Percentiles rank a stretch among this genome's conserved stretches.
phyloP scores from a whole-genome alignment of 441 rosid species.

The Syzygium malaccense region DNA sequence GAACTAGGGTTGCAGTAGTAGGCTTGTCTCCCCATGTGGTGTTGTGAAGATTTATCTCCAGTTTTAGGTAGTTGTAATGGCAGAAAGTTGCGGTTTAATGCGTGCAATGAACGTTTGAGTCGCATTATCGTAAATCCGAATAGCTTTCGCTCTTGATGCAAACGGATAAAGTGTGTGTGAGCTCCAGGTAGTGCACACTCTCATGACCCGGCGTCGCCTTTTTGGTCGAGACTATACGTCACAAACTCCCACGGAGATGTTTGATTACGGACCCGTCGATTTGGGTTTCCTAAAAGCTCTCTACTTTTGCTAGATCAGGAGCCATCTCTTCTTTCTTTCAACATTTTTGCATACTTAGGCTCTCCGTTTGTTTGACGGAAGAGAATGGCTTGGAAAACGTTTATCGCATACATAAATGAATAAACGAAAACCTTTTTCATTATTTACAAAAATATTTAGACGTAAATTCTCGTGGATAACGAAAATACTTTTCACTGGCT shows the following conservation, averaged over 20 bases:
- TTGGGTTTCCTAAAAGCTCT: not conserved
- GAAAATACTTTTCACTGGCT: no score
- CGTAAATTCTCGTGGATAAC: no score
- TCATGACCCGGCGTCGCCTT: fast-evolving
- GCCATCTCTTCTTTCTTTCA: not conserved
- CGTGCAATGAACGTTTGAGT: not conserved
- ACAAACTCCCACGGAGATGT: not conserved
- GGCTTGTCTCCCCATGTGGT: not conserved
- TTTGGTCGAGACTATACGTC: not conserved
- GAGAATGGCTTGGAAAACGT: no score
- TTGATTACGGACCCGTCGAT: not conserved
- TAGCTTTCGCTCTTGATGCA: not conserved
- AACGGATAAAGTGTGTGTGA: not conserved
- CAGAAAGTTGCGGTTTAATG: not conserved
- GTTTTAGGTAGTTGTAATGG: fast-evolving
- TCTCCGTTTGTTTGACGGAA: no score
- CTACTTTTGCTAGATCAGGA: not conserved
- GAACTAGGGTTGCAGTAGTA: not conserved
- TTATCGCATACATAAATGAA: no score
- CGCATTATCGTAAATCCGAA: not conserved
- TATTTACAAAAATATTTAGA: no score
- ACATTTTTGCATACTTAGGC: not conserved
- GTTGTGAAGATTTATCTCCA: not conserved
- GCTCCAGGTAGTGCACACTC: not conserved
- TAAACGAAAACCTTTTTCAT: no score